phyloP scores from a whole-genome alignment of 1,284 basidiomycete genomes.

The Wallemia hederae region DNA sequence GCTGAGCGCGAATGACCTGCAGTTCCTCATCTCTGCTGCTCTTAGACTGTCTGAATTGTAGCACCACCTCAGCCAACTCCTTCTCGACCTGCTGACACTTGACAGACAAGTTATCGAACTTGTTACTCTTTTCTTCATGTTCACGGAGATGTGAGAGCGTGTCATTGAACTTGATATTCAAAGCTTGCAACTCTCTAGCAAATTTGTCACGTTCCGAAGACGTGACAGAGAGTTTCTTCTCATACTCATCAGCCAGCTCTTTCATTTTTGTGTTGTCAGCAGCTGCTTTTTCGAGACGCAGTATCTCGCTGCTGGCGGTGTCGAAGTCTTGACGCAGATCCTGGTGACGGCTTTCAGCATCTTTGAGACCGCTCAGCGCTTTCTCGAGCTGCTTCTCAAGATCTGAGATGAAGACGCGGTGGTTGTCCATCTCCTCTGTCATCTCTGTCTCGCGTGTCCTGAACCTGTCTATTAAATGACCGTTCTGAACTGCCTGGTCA shows the following conservation, averaged over 20 bases:
- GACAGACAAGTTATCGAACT: background rate
- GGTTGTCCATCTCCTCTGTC: conserved; percentile 48
- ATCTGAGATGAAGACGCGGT: conserved; percentile 56
- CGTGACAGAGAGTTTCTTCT: conserved; percentile 30
- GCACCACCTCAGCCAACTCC: background rate
- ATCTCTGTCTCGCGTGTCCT: conserved; percentile 59
- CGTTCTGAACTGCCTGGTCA: conserved; percentile 50
- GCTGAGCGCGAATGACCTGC: background rate
- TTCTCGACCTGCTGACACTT: background rate
- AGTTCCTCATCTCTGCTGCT: background rate
- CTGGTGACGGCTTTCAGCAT: conserved; percentile 44
- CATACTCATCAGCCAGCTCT: conserved; percentile 25
- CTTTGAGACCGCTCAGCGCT: conserved; percentile 40
- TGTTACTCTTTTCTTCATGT: background rate
- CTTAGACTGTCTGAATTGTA: background rate
- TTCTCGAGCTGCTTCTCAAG: conserved; percentile 63
- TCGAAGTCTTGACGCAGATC: conserved; percentile 42
- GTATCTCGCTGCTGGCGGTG: conserved; percentile 52
- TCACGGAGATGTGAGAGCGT: background rate
- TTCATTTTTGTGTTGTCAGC: conserved; percentile 35
- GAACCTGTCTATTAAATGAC: conserved; percentile 49
- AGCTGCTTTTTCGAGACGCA: conserved; percentile 45
- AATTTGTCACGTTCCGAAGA: conserved; percentile 18
- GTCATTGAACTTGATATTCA: too few relatives aligned
- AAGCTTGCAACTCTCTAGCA: conserved; percentile 7